phyloP scores from a whole-genome alignment of 495 filamentous ascomycete species.

The Pyrenula massariospora region DNA sequence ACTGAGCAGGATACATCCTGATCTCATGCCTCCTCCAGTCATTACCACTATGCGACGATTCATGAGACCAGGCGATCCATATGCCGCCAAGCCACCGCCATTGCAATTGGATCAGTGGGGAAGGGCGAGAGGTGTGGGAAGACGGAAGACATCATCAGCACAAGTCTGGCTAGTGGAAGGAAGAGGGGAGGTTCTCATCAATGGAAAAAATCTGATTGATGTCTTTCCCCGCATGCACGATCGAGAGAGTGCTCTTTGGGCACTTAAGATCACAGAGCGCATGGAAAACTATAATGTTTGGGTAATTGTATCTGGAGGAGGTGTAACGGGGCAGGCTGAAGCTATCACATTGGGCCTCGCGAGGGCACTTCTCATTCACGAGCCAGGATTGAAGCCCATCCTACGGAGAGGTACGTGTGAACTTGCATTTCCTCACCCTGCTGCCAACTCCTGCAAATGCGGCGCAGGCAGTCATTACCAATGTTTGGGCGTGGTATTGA shows the following conservation, averaged over 20 bases:
- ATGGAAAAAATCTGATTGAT: slow-evolving; percentile 68
- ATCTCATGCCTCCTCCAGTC: slow-evolving; percentile 61
- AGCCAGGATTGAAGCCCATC: slow-evolving; percentile 78
- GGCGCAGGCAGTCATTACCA: not conserved
- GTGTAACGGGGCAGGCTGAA: slow-evolving; percentile 90
- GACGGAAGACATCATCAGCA: slow-evolving; percentile 75
- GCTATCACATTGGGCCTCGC: slow-evolving; percentile 86
- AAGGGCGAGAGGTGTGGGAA: slow-evolving; percentile 63
- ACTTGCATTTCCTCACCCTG: not conserved
- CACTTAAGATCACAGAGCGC: slow-evolving; percentile 68
- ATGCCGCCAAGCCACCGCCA: slow-evolving; percentile 43
- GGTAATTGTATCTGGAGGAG: slow-evolving; percentile 71
- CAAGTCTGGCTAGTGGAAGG: slow-evolving; percentile 83
- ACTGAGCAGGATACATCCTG: slow-evolving; percentile 76
- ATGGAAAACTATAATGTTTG: slow-evolving; percentile 97
- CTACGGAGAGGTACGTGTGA: slow-evolving; percentile 70
- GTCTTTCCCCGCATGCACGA: slow-evolving; percentile 84
- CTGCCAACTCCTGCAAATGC: too few relatives aligned
- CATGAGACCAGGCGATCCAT: slow-evolving; percentile 63
- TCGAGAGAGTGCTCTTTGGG: slow-evolving; percentile 87
- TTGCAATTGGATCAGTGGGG: slow-evolving; percentile 59
- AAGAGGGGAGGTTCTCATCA: slow-evolving; percentile 77
- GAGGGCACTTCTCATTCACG: slow-evolving; percentile 78
- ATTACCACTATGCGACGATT: slow-evolving; percentile 50
- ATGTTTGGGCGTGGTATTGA: slow-evolving; percentile 4